Evolutionary conservation across 345 rosid species (phyloP), one percentile per base, ranked within the genome.

Genomic region (Nasturtium officinale): DNA sequence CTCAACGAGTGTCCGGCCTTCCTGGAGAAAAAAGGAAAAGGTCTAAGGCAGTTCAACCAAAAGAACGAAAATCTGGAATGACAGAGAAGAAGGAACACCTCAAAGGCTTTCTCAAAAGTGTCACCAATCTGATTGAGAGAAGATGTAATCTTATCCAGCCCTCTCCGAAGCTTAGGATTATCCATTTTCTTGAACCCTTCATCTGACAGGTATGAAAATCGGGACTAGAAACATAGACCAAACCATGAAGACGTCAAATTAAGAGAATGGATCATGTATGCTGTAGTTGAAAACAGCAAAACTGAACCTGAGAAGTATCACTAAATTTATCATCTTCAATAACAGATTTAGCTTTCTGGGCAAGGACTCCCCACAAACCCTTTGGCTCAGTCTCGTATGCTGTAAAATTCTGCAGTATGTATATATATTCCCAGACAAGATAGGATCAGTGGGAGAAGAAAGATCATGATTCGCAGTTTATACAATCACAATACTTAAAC

Each of bases 81-180:
- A 29, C 4, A 58, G 29, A 64, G 17, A 26, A n/a, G 7, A 40
- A 13, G 29, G 23, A 52, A 30, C 63, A 88, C 97, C 95, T 90
- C 96, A 67, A 81, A 84, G 61, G 95, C 92, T 82, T 84, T 92
- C 68, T 92, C 98, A 76, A 92, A 90, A 45, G 86, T 77, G 73
- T 90, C 96, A 16, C 90, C 98, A 25, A 88, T 84, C 46, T 88
- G 91, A 78, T 90, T 90, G 13, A 92, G 92, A 45, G 98, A 90
- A 71, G 87, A 42, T 32, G 91, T 77, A 57, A 92, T 69, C 70
- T 70, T 85, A 45, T 89, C 86, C 82, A 87, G 79, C 43, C 96
- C 87, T 79, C 82, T 87, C 66, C 91, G 77, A 3, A 87, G 67
- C 62, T 77, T 73, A 16, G 96, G 96, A 82, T 71, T 87, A 9